Conservation (phyloP, 2,329 filamentous ascomycete species). For the Canariomyces notabilis region DNA sequence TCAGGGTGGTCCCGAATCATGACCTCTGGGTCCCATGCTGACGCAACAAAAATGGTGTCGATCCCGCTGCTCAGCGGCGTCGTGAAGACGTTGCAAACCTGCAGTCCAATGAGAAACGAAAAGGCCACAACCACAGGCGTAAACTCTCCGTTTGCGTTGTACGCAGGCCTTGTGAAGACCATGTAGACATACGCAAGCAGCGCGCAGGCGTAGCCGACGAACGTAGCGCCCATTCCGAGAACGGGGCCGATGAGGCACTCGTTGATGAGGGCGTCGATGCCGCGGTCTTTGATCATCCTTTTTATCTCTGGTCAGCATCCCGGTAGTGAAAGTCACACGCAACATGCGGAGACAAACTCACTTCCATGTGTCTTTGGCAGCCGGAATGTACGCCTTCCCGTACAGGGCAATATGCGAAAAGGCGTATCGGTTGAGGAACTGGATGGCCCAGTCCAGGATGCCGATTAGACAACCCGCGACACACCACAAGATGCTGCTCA, state of each 20-base stretch:
- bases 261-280: slow-evolving; percentile 84
- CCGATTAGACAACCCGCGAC: slow-evolving; percentile 70
- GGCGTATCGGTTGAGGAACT: slow-evolving; percentile 87
- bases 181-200: slow-evolving; percentile 85
- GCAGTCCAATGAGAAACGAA: slow-evolving; percentile 82
- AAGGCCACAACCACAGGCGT: slow-evolving; percentile 78
- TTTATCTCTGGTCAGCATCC: too few species aligned
- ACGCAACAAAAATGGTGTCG: slow-evolving; percentile 84
- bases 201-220: slow-evolving; percentile 77
- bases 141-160: slow-evolving; percentile 64
- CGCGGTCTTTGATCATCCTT: slow-evolving; percentile 81
- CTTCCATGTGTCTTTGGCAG: slow-evolving; percentile 83
- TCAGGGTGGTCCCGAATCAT: slow-evolving; percentile 77
- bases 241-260: slow-evolving; percentile 77
- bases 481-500: slow-evolving; percentile 65
- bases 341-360: slow-evolving; percentile 33
- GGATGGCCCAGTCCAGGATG: slow-evolving; percentile 76
- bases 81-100: slow-evolving; percentile 85
- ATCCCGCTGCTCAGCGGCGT: slow-evolving; percentile 84
- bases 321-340: too few species aligned
- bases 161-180: slow-evolving; percentile 70
- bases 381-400: slow-evolving; percentile 78
- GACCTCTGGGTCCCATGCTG: slow-evolving; percentile 64
- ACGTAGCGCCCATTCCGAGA: slow-evolving; percentile 71
- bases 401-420: slow-evolving; percentile 92